These are phyloP conservation scores for Aspergillus floridensis DNA, from an alignment of 2,329 filamentous ascomycete genomes.

Conservation along the genomic window DNA sequence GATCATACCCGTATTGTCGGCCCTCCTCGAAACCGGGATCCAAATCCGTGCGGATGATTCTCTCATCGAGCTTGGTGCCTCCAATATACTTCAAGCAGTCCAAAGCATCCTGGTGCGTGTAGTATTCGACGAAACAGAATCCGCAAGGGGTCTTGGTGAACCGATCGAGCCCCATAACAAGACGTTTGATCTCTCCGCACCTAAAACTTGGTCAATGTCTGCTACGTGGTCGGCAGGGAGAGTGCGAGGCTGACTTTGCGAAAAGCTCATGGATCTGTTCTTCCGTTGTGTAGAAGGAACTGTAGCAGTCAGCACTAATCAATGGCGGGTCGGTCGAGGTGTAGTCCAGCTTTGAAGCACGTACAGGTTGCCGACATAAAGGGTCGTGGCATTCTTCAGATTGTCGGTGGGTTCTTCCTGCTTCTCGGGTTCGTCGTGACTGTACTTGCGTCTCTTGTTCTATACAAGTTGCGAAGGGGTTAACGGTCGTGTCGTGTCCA, in stretches of 20 bases:
- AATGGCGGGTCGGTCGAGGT: neutral
- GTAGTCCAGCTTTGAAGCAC: conserved; percentile 29
- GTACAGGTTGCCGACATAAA: conserved; percentile 95
- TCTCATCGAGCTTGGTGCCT: conserved; percentile 95
- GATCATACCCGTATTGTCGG: conserved; percentile 75
- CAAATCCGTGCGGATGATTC: conserved; percentile 90
- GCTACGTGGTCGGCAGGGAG: neutral
- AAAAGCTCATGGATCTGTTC: conserved; percentile 98
- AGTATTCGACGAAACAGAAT: conserved; percentile 99
- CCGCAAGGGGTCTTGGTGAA: conserved; percentile 98
- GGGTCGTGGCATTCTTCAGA: conserved; percentile 81
- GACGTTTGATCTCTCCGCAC: conserved; percentile 93
- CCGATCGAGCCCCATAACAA: conserved; percentile 95
- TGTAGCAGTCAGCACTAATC: conserved; percentile 34
- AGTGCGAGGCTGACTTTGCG: conserved; percentile 60
- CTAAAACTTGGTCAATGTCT: conserved; percentile 34
- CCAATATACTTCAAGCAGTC: conserved; percentile 99
- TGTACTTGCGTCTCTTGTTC: conserved; percentile 69
- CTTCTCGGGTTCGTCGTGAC: conserved; percentile 59
- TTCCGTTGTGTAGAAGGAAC: conserved; percentile 96
- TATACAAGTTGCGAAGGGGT: conserved; percentile 33
- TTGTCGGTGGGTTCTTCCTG: conserved; percentile 69
- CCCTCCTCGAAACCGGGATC: conserved; percentile 96
- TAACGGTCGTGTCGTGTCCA: conserved; percentile 4
- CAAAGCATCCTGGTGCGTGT: conserved; percentile 92